Evolutionary conservation across 495 filamentous ascomycete species (phyloP).

Genomic region (Aspergillus cavernicola): DNA sequence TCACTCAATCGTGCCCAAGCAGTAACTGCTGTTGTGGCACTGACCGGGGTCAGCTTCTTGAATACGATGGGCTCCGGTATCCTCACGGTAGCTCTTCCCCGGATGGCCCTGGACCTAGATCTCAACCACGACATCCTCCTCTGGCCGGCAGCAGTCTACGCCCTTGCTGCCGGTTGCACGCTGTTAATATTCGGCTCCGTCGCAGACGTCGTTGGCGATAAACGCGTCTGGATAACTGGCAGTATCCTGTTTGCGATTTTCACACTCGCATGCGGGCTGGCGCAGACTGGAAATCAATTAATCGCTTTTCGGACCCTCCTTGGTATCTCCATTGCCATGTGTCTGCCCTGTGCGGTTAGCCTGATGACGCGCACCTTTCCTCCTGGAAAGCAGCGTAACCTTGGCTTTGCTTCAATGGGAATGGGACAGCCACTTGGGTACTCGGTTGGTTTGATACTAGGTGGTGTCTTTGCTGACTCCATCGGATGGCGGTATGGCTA

Average conservation of each 20-base stretch:
- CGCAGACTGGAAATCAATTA: constrained; percentile 41
- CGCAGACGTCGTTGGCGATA: constrained; percentile 48
- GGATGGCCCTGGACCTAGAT: neutral
- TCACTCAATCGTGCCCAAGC: neutral
- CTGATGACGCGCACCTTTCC: constrained; percentile 45
- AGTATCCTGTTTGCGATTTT: constrained; percentile 40
- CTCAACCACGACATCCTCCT: neutral
- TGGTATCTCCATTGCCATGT: constrained; percentile 47
- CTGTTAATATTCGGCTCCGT: constrained; percentile 49
- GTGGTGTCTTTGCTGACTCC: constrained; percentile 41
- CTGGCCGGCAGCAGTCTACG: constrained; percentile 10
- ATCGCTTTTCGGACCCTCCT: constrained; percentile 50
- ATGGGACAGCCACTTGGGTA: constrained; percentile 50
- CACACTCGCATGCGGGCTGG: constrained; percentile 44
- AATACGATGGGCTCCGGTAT: constrained; percentile 7
- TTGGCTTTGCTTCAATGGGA: constrained; percentile 50
- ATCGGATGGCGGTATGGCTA: constrained; percentile 9
- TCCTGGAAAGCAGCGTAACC: constrained; percentile 42
- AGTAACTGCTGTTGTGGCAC: neutral
- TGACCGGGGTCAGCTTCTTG: constrained; percentile 3
- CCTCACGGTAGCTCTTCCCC: constrained; percentile 2
- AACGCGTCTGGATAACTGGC: constrained; percentile 42
- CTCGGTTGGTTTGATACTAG: constrained; percentile 50
- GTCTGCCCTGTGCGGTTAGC: constrained; percentile 48
- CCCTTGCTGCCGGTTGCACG: constrained; percentile 44